These are phyloP conservation scores for Chaetomium fimeti DNA, from an alignment of 495 filamentous ascomycete species.

Conservation along the genomic window DNA sequence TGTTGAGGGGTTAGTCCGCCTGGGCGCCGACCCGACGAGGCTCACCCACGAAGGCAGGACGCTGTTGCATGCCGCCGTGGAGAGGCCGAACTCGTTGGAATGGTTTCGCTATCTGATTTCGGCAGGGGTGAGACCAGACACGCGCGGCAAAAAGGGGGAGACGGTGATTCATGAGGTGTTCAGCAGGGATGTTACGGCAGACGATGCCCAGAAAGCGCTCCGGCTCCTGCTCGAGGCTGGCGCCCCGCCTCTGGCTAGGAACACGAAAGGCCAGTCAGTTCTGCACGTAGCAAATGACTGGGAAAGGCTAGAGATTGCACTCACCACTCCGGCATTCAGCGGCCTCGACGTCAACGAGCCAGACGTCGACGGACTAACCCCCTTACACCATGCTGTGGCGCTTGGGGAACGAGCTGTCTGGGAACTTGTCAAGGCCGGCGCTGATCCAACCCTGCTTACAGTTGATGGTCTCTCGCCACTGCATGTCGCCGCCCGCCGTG, in stretches of 20 bases:
- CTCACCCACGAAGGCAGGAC: conserved; percentile 4
- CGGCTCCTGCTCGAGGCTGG: conserved; percentile 5
- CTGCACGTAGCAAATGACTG: not conserved
- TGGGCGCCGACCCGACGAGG: conserved; percentile 3
- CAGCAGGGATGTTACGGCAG: not conserved
- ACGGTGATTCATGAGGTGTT: conserved; percentile 2
- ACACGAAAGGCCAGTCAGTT: conserved; percentile 2
- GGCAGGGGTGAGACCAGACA: not conserved
- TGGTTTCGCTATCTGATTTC: conserved; percentile 6
- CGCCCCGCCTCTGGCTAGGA: not conserved
- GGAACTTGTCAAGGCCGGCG: not conserved
- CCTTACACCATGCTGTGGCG: not conserved
- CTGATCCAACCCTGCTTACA: not conserved
- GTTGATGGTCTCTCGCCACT: conserved; percentile 1
- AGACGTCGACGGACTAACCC: conserved; percentile 3
- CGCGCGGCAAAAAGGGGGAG: not conserved
- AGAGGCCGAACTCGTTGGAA: not conserved
- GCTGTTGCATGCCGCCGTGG: not conserved
- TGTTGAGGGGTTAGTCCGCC: conserved; percentile 1
- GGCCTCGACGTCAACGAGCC: conserved; percentile 8
- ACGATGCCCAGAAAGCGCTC: not conserved
- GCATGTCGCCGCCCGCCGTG: conserved; percentile 2
- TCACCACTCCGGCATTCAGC: conserved; percentile 5
- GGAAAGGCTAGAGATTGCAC: not conserved
- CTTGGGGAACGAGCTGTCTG: not conserved